phyloP scores from a whole-genome alignment of 352 stramenopile species.

The Halophytophthora batemanensis region DNA sequence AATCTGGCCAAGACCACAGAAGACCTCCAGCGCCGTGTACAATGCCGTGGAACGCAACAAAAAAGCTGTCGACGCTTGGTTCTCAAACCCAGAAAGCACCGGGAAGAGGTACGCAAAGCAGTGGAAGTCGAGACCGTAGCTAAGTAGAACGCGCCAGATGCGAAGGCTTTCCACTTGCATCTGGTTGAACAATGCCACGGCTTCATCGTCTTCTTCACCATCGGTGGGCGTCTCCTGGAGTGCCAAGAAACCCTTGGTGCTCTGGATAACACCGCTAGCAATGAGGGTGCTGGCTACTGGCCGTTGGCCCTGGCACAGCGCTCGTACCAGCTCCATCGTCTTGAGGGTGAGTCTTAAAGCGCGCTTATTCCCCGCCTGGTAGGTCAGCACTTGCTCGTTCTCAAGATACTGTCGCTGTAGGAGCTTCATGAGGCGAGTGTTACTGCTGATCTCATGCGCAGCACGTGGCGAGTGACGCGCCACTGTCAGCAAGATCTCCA shows the following conservation, averaged over 20 bases:
- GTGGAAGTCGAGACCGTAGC: slow-evolving; percentile 67
- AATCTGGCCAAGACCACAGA: slow-evolving; percentile 37
- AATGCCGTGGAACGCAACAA: slow-evolving; percentile 23
- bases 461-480: slow-evolving; percentile 47
- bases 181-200: slow-evolving; percentile 18
- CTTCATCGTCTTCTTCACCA: slow-evolving; percentile 16
- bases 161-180: slow-evolving; percentile 58
- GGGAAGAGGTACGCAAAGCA: slow-evolving; percentile 69
- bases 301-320: slow-evolving; percentile 48
- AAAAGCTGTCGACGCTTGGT: slow-evolving; percentile 6
- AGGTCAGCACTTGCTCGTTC: slow-evolving; percentile 42
- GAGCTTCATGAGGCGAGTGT: slow-evolving; percentile 36
- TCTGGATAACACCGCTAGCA: slow-evolving; percentile 45
- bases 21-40: slow-evolving; percentile 46
- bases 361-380: slow-evolving; percentile 21
- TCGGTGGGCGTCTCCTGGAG: slow-evolving; percentile 25
- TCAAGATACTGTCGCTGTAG: slow-evolving; percentile 52
- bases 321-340: slow-evolving; percentile 38
- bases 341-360: slow-evolving; percentile 40
- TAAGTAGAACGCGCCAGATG: slow-evolving; percentile 59
- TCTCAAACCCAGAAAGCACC: slow-evolving; percentile 40
- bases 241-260: slow-evolving; percentile 55
- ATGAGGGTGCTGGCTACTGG: slow-evolving; percentile 36
- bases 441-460: slow-evolving; percentile 44
- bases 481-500: slow-evolving; percentile 52